These are phyloP conservation scores for Cinnamomum micranthum DNA, from an alignment of 164 flowering plant genomes.

Conservation along the genomic window DNA sequence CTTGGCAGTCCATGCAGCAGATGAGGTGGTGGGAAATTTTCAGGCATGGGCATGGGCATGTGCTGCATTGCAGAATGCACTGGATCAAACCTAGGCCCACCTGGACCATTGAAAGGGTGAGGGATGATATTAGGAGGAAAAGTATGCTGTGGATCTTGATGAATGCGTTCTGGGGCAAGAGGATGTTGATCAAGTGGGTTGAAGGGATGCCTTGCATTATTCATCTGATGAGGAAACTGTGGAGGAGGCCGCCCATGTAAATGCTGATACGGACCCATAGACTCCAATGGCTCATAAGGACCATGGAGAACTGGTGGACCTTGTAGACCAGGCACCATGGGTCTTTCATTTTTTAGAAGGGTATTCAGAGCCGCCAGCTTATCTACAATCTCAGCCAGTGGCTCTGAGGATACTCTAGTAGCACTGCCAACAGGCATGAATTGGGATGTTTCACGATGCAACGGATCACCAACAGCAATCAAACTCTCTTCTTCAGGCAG, in stretches of 20 bases:
- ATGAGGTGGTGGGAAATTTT: conserved; percentile 54
- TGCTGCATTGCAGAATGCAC: conserved; percentile 57
- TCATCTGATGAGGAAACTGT: conserved; percentile 48
- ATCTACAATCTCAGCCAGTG: conserved; percentile 41
- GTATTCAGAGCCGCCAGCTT: conserved; percentile 50
- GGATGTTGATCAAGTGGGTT: conserved; percentile 49
- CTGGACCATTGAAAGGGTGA: conserved; percentile 39
- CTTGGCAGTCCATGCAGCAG: conserved; percentile 47
- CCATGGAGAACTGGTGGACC: conserved; percentile 34
- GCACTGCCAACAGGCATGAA: conserved; percentile 22
- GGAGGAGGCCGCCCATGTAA: conserved; percentile 42
- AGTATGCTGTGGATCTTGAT: conserved; percentile 48
- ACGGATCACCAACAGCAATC: conserved; percentile 32
- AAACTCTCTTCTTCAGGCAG: conserved; percentile 80
- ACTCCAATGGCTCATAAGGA: conserved; percentile 40
- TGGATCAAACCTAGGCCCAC: conserved; percentile 56
- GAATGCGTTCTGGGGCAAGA: conserved; percentile 45
- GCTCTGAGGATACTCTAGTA: conserved; percentile 25
- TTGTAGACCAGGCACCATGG: conserved; percentile 28
- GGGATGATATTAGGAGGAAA: conserved; percentile 48
- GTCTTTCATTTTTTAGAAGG: conserved; percentile 40
- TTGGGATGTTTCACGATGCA: conserved; percentile 27
- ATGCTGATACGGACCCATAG: conserved; percentile 40
- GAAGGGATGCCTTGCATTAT: conserved; percentile 43
- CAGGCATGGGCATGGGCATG: conserved; percentile 51